A percentile compares a stretch with the other conserved stretches of the same genome.
Evolutionary conservation across 352 stramenopile genomes (phyloP).

Genomic region (Pythium aquatile): DNA sequence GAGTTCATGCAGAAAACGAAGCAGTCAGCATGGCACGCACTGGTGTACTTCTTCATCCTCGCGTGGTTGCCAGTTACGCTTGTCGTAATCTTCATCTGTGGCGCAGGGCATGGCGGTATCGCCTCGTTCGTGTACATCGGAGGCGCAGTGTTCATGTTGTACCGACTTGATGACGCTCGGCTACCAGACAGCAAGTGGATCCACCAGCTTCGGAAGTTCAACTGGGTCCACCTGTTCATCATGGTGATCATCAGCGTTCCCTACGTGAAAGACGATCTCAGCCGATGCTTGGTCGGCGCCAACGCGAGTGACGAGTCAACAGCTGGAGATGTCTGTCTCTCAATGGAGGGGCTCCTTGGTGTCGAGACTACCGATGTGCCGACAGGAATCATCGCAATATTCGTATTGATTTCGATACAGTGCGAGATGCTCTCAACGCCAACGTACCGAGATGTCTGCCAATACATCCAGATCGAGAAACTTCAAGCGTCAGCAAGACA

Average conservation of each 20-base stretch:
- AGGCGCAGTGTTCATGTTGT: conserved; percentile 69
- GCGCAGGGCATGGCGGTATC: conserved; percentile 62
- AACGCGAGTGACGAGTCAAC: conserved; percentile 14
- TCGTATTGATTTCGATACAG: conserved; percentile 83
- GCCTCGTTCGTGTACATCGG: conserved; percentile 80
- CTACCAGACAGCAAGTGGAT: conserved; percentile 62
- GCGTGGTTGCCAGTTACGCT: conserved; percentile 72
- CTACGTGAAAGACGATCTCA: conserved; percentile 52
- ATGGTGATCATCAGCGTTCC: conserved; percentile 71
- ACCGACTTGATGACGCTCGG: conserved; percentile 69
- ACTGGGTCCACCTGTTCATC: conserved; percentile 80
- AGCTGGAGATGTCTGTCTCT: conserved; percentile 49
- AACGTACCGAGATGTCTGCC: conserved; percentile 58
- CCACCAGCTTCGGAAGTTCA: conserved; percentile 73
- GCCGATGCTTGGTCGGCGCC: conserved; percentile 44
- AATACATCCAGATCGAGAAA: conserved; percentile 50
- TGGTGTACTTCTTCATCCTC: conserved; percentile 62
- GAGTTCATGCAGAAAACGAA: conserved; percentile 59
- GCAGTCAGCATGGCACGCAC: conserved; percentile 66
- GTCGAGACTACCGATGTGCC: conserved; percentile 52
- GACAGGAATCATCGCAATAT: conserved; percentile 73
- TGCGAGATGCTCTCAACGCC: conserved; percentile 66
- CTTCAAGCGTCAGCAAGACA: conserved; percentile 45
- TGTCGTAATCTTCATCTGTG: conserved; percentile 71
- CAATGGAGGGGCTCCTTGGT: conserved; percentile 64